Percentiles rank a stretch among this genome's conserved stretches.
phyloP scores from a whole-genome alignment of 805 yeast species.

The Saccharomyces paradoxus region DNA sequence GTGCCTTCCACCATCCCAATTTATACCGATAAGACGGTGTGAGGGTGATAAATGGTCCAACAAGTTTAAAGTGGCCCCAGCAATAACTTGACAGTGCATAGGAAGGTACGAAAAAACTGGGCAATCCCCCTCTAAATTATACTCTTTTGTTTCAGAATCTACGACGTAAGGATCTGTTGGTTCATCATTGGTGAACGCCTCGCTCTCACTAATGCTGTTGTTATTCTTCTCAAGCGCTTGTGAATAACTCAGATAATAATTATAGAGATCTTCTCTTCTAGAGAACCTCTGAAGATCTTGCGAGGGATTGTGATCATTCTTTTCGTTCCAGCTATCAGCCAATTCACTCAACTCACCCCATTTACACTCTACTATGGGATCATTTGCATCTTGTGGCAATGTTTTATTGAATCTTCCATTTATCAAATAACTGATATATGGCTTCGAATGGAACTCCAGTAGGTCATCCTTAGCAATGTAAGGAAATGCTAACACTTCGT shows the following conservation, averaged over 20 bases:
- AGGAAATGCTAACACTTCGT: slow-evolving; percentile 14
- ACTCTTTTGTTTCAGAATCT: slow-evolving; percentile 23
- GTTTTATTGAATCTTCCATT: slow-evolving; percentile 13
- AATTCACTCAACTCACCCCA: slow-evolving; percentile 12
- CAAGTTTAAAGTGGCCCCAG: slow-evolving; percentile 52
- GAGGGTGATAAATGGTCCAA: slow-evolving; percentile 31
- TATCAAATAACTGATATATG: slow-evolving; percentile 37
- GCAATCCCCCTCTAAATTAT: slow-evolving; percentile 56
- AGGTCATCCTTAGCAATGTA: slow-evolving; percentile 32
- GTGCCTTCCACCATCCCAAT: slow-evolving; percentile 79
- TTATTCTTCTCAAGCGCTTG: neutral
- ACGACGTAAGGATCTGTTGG: neutral
- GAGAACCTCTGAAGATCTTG: slow-evolving; percentile 2
- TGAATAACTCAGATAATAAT: slow-evolving; percentile 5
- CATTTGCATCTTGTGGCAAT: slow-evolving; percentile 14
- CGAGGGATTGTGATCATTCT: neutral
- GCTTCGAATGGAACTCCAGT: slow-evolving; percentile 40
- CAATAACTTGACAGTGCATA: slow-evolving; percentile 40
- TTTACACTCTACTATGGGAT: slow-evolving; percentile 1
- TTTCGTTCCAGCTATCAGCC: slow-evolving; percentile 9
- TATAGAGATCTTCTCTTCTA: slow-evolving; percentile 9
- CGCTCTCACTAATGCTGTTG: neutral
- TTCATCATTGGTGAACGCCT: neutral
- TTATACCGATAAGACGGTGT: slow-evolving; percentile 40
- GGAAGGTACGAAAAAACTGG: slow-evolving; percentile 48